Conservation (phyloP, 805 yeast genomes). For the Sugiyamaella smithiae region DNA sequence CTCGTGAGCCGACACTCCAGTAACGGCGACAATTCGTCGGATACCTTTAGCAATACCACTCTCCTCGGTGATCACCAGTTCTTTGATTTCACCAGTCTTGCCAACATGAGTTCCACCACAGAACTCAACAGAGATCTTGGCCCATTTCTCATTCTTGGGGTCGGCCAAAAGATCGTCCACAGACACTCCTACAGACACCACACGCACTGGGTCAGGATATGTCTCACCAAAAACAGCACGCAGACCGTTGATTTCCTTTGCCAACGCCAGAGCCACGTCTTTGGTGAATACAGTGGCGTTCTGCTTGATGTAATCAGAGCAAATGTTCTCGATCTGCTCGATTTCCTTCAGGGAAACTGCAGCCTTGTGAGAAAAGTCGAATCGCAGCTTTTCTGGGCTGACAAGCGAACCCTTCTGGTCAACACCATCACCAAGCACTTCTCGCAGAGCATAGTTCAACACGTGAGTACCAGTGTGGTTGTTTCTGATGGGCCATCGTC, state of each 20-base stretch:
- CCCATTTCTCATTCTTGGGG: conserved; percentile 77
- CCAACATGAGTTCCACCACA: conserved; percentile 99
- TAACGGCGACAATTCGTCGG: conserved; percentile 95
- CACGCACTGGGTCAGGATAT: conserved; percentile 98
- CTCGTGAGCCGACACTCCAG: conserved; percentile 85
- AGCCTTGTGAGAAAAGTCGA: conserved; percentile 93
- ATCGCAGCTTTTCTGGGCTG: conserved; percentile 90
- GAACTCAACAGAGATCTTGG: conserved; percentile 78
- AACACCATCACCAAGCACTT: conserved; percentile 79
- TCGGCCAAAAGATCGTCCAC: conserved; percentile 73
- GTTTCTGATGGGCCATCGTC: conserved; percentile 95
- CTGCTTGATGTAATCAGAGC: conserved; percentile 66
- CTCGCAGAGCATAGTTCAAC: conserved; percentile 82
- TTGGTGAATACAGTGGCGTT: conserved; percentile 74
- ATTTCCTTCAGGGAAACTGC: conserved; percentile 72
- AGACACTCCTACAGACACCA: conserved; percentile 90
- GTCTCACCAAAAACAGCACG: conserved; percentile 99
- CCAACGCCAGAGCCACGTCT: conserved; percentile 72
- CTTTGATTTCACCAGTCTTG: conserved; percentile 90
- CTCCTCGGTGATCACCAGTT: conserved; percentile 86
- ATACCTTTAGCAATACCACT: conserved; percentile 98
- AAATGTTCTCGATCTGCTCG: conserved; percentile 68
- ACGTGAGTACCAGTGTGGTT: conserved; percentile 99
- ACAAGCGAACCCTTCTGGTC: conserved; percentile 98
- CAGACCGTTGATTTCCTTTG: conserved; percentile 74